Conservation (phyloP, 345 rosid species). For the Populus simonii region DNA sequence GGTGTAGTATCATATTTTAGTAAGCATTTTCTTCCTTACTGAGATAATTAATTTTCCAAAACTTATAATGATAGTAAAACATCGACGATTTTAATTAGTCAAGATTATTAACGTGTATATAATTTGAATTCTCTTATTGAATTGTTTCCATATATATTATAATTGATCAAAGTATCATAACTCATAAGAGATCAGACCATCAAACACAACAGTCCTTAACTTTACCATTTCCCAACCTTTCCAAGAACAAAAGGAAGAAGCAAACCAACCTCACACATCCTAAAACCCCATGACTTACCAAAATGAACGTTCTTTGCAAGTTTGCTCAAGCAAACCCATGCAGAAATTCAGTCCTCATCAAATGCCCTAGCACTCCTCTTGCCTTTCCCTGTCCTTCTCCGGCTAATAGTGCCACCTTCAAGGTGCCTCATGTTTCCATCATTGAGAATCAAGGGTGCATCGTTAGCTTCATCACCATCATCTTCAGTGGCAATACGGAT, state of each 20-base stretch:
- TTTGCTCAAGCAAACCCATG: neutral
- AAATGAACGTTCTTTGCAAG: neutral
- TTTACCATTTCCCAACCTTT: neutral
- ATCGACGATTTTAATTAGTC: neutral
- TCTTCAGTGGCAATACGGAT: slow-evolving; percentile 55
- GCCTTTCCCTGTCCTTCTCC: slow-evolving; percentile 38
- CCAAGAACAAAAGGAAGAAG: neutral
- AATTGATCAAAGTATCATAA: neutral
- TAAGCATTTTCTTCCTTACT: no score
- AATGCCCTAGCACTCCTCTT: slow-evolving; percentile 17
- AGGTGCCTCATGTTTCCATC: slow-evolving; percentile 36
- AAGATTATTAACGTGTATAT: neutral
- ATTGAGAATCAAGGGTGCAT: slow-evolving; percentile 49
- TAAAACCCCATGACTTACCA: slow-evolving; percentile 18
- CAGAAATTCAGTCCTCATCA: neutral
- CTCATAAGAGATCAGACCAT: neutral
- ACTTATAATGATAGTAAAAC: no score
- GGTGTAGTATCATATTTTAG: no score
- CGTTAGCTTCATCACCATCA: slow-evolving; percentile 48
- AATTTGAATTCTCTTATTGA: slow-evolving; percentile 4
- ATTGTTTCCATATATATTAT: neutral
- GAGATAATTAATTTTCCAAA: no score
- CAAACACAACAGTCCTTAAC: neutral
- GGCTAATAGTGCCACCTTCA: slow-evolving; percentile 16
- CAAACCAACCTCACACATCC: neutral